Percentiles rank a stretch among this genome's conserved stretches.
Conservation (phyloP, 106 monocot species). For the Xerophyta viscosa region DNA sequence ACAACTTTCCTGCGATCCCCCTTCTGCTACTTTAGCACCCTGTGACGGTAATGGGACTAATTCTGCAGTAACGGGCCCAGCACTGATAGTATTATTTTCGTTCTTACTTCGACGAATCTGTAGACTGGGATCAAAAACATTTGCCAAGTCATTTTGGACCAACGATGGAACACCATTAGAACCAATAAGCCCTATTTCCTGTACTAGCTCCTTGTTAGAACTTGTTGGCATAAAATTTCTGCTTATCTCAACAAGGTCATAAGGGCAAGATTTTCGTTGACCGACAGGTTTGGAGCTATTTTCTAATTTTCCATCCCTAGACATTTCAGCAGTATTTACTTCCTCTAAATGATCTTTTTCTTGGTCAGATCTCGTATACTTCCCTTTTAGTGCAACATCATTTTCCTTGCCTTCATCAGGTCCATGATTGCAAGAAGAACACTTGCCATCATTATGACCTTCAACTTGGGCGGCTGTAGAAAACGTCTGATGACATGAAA, state of each 20-base stretch:
- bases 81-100: background rate
- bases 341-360: slow-evolving; percentile 37
- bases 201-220: slow-evolving; percentile 72
- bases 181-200: slow-evolving; percentile 86
- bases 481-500: slow-evolving; percentile 76
- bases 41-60: background rate
- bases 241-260: slow-evolving; percentile 60
- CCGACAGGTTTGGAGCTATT: slow-evolving; percentile 19
- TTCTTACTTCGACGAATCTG: slow-evolving; percentile 14
- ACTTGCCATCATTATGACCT: slow-evolving; percentile 61
- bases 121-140: slow-evolving; percentile 29
- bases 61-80: slow-evolving; percentile 8
- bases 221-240: slow-evolving; percentile 47
- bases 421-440: slow-evolving; percentile 19
- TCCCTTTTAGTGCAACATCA: slow-evolving; percentile 33
- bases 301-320: slow-evolving; percentile 26
- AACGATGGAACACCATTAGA: slow-evolving; percentile 65
- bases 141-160: slow-evolving; percentile 14
- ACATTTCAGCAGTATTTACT: slow-evolving; percentile 15
- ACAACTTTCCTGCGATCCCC: slow-evolving; percentile 8
- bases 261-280: slow-evolving; percentile 52
- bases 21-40: background rate
- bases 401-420: slow-evolving; percentile 44
- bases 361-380: slow-evolving; percentile 26
- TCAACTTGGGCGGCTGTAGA: slow-evolving; percentile 38